Evolutionary conservation across 345 rosid species (phyloP), one percentile per base, ranked within the genome.

Genomic region (Bruguiera sexangula): DNA sequence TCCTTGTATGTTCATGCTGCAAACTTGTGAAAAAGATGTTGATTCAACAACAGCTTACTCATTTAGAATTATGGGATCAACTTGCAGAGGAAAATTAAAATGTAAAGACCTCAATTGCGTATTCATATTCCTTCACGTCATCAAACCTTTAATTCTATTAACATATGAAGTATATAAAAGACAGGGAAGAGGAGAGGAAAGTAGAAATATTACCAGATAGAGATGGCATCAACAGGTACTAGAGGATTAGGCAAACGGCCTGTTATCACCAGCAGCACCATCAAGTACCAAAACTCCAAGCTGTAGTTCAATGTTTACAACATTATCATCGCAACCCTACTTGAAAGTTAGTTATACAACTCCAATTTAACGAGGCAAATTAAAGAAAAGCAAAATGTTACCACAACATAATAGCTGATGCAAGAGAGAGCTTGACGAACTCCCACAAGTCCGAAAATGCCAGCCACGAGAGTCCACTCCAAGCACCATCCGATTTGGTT

Each of bases 341-440:
- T 1, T 11, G 6, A 9, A 39, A n/a, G 27, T 60, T 11, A 21
- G 31, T 7, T 5, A 31, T 15, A 18, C 48, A 46, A 13, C 27
- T 8, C 43, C 8, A 13, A 0, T 20, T 19, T 52, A 30, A 34
- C 6, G 10, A 8, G 10, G 21, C 5, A 36, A 11, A 29, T 29
- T 54, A 21, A 6, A 1, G 37, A 22, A 27, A 20, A 59, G 51
- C n/a, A 39, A 18, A 27, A 20, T 0, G 31, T 65, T 81, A 88
- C 97, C 98, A 91, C 64, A 94, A 80, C 98, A 95, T 95, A 48
- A 92, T 79, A 24, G 97, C 96, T 63, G 99, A 91, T 20, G 96
- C 96, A 58, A 92, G 66, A 15, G 99, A 92, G 26, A 95, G 89
- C 85, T 88, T 95, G 78, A 89, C 77, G 67, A 95, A 95, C 0